A percentile compares a stretch with the other conserved stretches of the same genome.
Evolutionary conservation across 2,329 filamentous ascomycete genomes (phyloP).

Genomic region (Scorias spongiosa): DNA sequence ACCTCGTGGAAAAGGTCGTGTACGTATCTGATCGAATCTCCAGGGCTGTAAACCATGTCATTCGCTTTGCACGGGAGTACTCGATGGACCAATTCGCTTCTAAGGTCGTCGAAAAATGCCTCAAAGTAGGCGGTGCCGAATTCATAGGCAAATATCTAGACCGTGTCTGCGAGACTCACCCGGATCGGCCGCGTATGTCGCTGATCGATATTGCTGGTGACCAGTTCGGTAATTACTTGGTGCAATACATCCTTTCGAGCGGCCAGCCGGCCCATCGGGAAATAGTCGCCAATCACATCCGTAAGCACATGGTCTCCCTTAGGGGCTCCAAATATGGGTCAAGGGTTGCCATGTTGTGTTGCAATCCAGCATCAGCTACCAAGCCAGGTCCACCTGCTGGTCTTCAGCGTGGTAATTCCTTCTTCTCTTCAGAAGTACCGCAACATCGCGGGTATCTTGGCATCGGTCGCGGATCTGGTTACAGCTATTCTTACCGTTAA

Average conservation of each 20-base stretch:
- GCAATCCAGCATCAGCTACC: constrained; percentile 79
- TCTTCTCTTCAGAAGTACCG: constrained; percentile 1
- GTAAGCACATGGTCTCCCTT: constrained; percentile 97
- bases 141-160: constrained; percentile 88
- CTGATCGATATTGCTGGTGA: constrained; percentile 97
- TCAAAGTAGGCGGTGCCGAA: constrained; percentile 85
- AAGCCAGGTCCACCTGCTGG: constrained; percentile 74
- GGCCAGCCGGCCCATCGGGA: constrained; percentile 79
- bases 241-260: constrained; percentile 92
- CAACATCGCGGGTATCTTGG: background rate
- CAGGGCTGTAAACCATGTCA: constrained; percentile 82
- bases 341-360: constrained; percentile 96
- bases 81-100: constrained; percentile 99
- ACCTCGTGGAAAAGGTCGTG: too few species aligned
- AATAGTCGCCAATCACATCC: constrained; percentile 81
- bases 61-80: constrained; percentile 85
- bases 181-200: constrained; percentile 85
- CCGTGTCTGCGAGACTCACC: constrained; percentile 79
- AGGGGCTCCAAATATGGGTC: constrained; percentile 97
- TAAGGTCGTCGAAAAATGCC: constrained; percentile 96
- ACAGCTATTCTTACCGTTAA: background rate
- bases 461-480: background rate
- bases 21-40: too few species aligned
- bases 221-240: constrained; percentile 96
- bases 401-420: constrained; percentile 14